Evolutionary conservation across 441 rosid species (phyloP), one percentile per base, ranked within the genome.

Genomic region (Syzygium malaccense): DNA sequence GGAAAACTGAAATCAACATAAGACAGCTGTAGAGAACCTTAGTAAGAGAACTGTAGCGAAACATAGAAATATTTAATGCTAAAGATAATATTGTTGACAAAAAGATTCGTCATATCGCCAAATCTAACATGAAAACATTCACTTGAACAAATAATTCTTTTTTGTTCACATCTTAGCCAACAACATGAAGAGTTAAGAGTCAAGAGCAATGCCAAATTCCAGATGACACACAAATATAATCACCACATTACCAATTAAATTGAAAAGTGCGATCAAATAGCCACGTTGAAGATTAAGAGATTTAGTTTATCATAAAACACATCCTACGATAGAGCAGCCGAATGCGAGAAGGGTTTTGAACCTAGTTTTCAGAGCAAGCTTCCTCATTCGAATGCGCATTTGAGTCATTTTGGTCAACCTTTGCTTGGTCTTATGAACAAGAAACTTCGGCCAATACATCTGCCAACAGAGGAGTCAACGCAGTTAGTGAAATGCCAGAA

Each of bases 351-450:
- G 54, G 79, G 88, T n/a, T 28, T 60, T 71, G 33, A 86, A 97
- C 99, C 97, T 95, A 87, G 97, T 98, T 88, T 96, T 98, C 58
- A 96, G 91, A 49, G 95, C 96, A 91, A 98, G 97, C 89, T 96
- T 97, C 75, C 97, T 94, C 96, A 94, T 96, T 30, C 98, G 96
- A 87, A 97, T 96, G 48, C 97, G 97, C 99, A 96, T 96, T 88
- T 97, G 99, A 78, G 97, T 96, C 99, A 96, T 96, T 91, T 96
- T 96, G 7, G 98, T 96, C 90, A 97, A 91, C 78, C 98, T 93
- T 90, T 94, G 98, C 93, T 96, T 97, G 55, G 93, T 91, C 92
- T 96, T 96, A 91, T 97, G 99, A 68, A 95, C 94, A 78, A 97
- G 92, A 89, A 97, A 91, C 94, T 96, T 95, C 2, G 98, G 98